phyloP scores from a whole-genome alignment of 768 basidiomycete species.

The Porphyrellus cyaneotinctus region DNA sequence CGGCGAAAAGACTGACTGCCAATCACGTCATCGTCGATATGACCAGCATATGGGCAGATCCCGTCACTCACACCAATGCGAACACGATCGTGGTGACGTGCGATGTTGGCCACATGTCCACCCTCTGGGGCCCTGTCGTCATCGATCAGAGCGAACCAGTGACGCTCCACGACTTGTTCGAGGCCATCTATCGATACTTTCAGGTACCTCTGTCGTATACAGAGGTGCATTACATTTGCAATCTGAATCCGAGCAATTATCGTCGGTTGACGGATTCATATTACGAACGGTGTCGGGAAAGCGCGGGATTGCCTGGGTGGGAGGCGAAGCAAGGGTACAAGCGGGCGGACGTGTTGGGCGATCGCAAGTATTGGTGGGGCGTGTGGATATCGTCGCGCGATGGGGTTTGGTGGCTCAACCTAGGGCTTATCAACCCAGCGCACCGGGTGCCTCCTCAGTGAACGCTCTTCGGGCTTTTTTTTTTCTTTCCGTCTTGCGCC shows the following conservation, averaged over 20 bases:
- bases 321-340: constrained; percentile 39
- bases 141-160: constrained; percentile 33
- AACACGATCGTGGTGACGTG: constrained; percentile 24
- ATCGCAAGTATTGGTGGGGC: constrained; percentile 44
- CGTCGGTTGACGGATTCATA: constrained; percentile 26
- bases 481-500: not conserved
- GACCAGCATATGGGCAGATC: constrained; percentile 10
- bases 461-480: not conserved
- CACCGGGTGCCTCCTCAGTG: constrained; percentile 9
- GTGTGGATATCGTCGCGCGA: constrained; percentile 30
- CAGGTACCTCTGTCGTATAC: constrained; percentile 37
- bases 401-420: constrained; percentile 42
- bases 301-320: constrained; percentile 37
- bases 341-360: constrained; percentile 50
- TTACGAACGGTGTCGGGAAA: constrained; percentile 35
- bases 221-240: constrained; percentile 25
- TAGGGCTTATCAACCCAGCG: constrained; percentile 37
- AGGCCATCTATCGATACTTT: constrained; percentile 48
- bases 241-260: constrained; percentile 18
- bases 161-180: constrained; percentile 44
- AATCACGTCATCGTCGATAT: constrained; percentile 24
- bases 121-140: constrained; percentile 48
- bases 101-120: constrained; percentile 20
- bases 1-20: constrained; percentile 29
- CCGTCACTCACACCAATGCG: constrained; percentile 21